These are phyloP conservation scores for Lactarius sp. DNA, from an alignment of 768 basidiomycete genomes.

Conservation along the genomic window DNA sequence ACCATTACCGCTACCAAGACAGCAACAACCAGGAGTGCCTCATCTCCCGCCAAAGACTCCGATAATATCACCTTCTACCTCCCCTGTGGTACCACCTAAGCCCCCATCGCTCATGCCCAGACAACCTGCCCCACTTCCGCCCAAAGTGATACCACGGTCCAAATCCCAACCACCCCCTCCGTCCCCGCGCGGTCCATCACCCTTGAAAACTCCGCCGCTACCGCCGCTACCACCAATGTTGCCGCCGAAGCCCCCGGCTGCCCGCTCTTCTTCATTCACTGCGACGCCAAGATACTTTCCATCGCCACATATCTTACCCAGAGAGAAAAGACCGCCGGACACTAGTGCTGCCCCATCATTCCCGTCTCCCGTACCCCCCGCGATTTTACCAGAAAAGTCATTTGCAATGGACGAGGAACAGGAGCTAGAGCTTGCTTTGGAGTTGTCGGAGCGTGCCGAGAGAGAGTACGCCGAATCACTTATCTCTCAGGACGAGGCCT, in stretches of 20 bases:
- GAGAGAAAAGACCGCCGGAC: not conserved
- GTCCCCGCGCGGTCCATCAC: not conserved
- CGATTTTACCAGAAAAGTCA: slow-evolving; percentile 19
- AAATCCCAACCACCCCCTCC: slow-evolving; percentile 11
- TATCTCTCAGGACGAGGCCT: slow-evolving; percentile 8
- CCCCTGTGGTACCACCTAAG: slow-evolving; percentile 12
- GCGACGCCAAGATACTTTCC: not conserved
- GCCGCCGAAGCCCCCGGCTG: slow-evolving; percentile 3
- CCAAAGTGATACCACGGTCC: not conserved
- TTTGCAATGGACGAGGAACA: slow-evolving; percentile 46
- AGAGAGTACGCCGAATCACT: slow-evolving; percentile 5
- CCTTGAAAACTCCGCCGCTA: not conserved
- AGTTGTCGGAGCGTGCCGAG: slow-evolving; percentile 40
- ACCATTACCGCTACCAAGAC: not conserved
- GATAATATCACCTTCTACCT: not conserved
- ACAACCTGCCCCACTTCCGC: not conserved
- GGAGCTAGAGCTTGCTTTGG: slow-evolving; percentile 59
- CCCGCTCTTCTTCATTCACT: not conserved
- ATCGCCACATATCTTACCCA: not conserved
- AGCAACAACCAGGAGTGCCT: slow-evolving; percentile 1
- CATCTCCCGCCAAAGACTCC: slow-evolving; percentile 20
- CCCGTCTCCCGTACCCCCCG: slow-evolving; percentile 17
- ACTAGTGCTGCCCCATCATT: not conserved
- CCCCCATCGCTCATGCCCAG: slow-evolving; percentile 2
- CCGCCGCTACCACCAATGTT: slow-evolving; percentile 1